These are phyloP conservation scores for Dictyostelium firmibasis DNA, from an alignment of 78 protist species.

Conservation along the genomic window DNA sequence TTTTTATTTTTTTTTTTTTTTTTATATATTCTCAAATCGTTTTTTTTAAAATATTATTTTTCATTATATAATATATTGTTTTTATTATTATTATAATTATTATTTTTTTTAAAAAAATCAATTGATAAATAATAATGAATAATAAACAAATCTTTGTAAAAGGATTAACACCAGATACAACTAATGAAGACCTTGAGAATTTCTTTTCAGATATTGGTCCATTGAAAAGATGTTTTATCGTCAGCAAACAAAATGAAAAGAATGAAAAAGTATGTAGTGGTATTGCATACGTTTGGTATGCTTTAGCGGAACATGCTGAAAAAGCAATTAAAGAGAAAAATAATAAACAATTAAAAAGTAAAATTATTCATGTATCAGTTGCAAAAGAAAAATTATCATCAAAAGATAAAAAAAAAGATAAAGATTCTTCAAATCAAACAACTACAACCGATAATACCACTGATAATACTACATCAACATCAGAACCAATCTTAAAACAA, in stretches of 20 bases:
- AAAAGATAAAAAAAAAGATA: background rate
- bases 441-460: background rate
- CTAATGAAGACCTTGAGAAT: slow-evolving; percentile 33
- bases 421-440: background rate
- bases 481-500: background rate
- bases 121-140: background rate
- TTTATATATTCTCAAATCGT: no score
- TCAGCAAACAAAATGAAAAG: slow-evolving; percentile 10
- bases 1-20: no score
- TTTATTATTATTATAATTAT: no score
- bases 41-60: no score
- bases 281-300: slow-evolving; percentile 47
- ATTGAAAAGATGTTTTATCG: slow-evolving; percentile 42
- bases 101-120: no score
- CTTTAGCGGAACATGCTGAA: slow-evolving; percentile 50
- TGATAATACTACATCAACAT: background rate
- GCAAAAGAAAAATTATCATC: slow-evolving; percentile 32
- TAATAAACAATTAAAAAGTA: background rate
- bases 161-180: slow-evolving; percentile 33
- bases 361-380: background rate
- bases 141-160: slow-evolving; percentile 51
- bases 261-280: slow-evolving; percentile 30
- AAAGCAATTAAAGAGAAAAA: slow-evolving; percentile 31
- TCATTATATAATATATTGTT: no score
- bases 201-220: slow-evolving; percentile 69